Evolutionary conservation across 1,139 yeast genomes (phyloP), one percentile per base, ranked within the genome.

Genomic region (Diutina rugosa): DNA sequence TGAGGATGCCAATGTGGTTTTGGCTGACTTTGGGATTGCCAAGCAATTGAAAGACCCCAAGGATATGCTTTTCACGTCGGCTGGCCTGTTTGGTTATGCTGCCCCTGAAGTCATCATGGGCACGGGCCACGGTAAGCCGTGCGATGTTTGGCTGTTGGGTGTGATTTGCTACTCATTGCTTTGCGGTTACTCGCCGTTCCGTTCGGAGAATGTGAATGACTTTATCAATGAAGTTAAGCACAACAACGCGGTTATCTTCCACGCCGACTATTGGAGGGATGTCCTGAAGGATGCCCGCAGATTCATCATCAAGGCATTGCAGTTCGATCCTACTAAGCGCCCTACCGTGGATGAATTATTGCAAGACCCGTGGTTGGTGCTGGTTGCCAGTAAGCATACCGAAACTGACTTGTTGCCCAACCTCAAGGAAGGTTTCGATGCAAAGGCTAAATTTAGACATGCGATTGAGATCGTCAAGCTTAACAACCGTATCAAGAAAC

Each of bases 21-120:
- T 90, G 61, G 96, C 96, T 0, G 97, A 90, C 71, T 90, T 90
- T 70, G 97, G 97, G 53, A 90, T 90, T 63, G 97, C 97, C 47
- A 88, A 87, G 67, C 77, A 81, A 59, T 71, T 90, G 62, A 76
- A 77, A 58, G 69, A 75, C 18, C 73, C 80, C 1, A 78, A 82
- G 62, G 91, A 89, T 61, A 78, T 84, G 60, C 75, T 91, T 58
- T 85, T 82, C 32, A 18, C 48, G n/a, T 77, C 87, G 32, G 97
- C 97, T 0, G 97, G 97, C 0, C 86, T 95, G 1, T 83, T 90
- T 69, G 97, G 97, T 2, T 90, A 90, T 67, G 96, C 96, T 5
- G 97, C 97, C 0, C 97, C 97, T 0, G 97, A 90, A 67, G 93
- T 90, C 4, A 74, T 90, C 46, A 69, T 79, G 55, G 85, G 88